Evolutionary conservation across 2,329 filamentous ascomycete species (phyloP), one percentile per base, ranked within the genome.

Genomic region (Fusarium sp.): DNA sequence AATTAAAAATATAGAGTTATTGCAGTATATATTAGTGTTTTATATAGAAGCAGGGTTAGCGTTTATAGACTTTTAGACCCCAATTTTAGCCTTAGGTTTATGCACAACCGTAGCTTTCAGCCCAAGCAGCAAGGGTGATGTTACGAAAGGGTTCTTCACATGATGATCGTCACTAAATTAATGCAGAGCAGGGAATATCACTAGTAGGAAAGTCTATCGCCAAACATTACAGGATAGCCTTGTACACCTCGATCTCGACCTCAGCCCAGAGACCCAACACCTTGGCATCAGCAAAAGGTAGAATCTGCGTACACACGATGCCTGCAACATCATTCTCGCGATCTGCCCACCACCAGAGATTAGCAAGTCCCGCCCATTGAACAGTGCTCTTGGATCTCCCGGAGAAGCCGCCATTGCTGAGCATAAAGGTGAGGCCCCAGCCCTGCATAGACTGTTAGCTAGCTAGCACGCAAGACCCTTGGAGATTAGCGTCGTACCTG

Each of bases 301-400:
- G 45, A 26, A 85, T 78, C 70, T 85, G 84, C 4, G 76, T 75
- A 34, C 77, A 78, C 3, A 85, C 72, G 8, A 86, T 79, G 0
- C 82, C 83, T 0, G 80, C 86, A 39, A 88, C 75, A 0, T 84
- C 86, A 53, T 80, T 83, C 69, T 87, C 84, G 7, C 85, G 75
- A 72, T 89, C 87, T 31, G 77, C 77, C 86, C 85, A 89, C 85
- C 86, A 89, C 68, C 79, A 89, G 29, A 84, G 65, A 69, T 89
- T 89, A 4, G 84, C 73, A 28, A 89, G 65, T 0, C 87, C 87
- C 2, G 83, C 83, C 87, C 87, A 89, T 68, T 77, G 80, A 0
- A 67, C 81, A 0, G 85, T 86, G 3, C 78, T 76, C 3, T 63
- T 72, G 0, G 83, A 83, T 8, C 86, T 77, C 0, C 86, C 85